These are phyloP conservation scores for Globisporangium carolinianum DNA, from an alignment of 352 stramenopile genomes.

Conservation along the genomic window DNA sequence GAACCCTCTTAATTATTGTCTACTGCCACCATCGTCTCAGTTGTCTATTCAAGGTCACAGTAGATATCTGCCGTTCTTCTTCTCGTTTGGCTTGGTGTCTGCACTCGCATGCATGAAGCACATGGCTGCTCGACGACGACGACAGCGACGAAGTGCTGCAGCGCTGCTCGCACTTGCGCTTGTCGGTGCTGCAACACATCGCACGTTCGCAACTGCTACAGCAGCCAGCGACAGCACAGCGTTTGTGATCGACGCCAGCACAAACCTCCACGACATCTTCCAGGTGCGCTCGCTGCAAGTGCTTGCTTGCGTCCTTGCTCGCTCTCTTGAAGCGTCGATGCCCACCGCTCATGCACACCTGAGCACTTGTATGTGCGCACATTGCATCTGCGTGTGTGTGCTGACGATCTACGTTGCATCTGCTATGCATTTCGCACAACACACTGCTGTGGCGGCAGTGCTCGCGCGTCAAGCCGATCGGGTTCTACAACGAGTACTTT, in stretches of 20 bases:
- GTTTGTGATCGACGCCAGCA: conserved; percentile 50
- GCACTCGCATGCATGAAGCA: too few species aligned
- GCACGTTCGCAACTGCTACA: too few species aligned
- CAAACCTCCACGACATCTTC: conserved; percentile 45
- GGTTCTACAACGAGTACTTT: conserved; percentile 82
- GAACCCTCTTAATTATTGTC: too few species aligned
- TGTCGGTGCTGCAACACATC: too few species aligned
- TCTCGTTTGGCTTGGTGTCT: too few species aligned
- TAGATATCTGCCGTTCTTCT: too few species aligned
- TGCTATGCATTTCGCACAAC: neutral
- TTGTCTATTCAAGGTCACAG: too few species aligned
- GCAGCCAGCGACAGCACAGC: neutral
- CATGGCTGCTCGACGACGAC: too few species aligned
- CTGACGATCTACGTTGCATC: neutral
- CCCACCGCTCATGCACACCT: neutral
- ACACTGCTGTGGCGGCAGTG: conserved; percentile 23
- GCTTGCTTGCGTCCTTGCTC: neutral
- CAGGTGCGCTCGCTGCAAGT: conserved; percentile 5
- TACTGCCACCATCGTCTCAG: too few species aligned
- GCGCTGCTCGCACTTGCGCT: too few species aligned
- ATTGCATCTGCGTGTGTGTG: neutral
- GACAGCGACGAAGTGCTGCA: too few species aligned
- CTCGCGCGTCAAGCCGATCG: conserved; percentile 52
- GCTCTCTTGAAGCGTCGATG: neutral
- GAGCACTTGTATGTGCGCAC: neutral